phyloP scores from a whole-genome alignment of 1,139 yeast species.

The Wickerhamomyces sp. region DNA sequence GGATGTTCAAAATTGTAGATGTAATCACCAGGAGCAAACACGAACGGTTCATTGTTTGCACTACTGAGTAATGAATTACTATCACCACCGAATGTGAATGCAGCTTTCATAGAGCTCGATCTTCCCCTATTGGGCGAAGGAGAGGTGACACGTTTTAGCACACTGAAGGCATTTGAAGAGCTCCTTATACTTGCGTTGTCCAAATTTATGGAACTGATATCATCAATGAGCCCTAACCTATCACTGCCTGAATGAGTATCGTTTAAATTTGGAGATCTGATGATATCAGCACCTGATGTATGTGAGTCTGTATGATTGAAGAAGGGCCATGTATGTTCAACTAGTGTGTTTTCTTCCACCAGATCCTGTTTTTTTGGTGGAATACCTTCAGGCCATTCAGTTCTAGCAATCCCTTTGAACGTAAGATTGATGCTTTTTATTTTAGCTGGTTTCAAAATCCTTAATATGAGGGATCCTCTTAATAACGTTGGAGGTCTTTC shows the following conservation, averaged over 20 bases:
- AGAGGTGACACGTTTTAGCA: slow-evolving; percentile 21
- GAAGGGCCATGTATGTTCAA: slow-evolving; percentile 91
- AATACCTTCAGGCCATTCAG: slow-evolving; percentile 99
- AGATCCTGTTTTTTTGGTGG: slow-evolving; percentile 79
- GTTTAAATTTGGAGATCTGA: slow-evolving; percentile 11
- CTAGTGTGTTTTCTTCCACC: slow-evolving; percentile 58
- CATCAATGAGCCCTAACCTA: slow-evolving; percentile 4
- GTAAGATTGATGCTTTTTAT: slow-evolving; percentile 62
- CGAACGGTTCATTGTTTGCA: slow-evolving; percentile 28
- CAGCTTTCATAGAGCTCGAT: slow-evolving; percentile 12
- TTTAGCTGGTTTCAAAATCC: slow-evolving; percentile 71
- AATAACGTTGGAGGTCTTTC: slow-evolving; percentile 77
- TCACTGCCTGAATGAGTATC: background rate
- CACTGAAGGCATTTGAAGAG: slow-evolving; percentile 12
- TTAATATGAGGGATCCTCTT: slow-evolving; percentile 73
- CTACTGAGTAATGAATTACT: background rate
- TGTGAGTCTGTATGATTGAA: slow-evolving; percentile 36
- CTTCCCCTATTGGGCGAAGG: slow-evolving; percentile 20
- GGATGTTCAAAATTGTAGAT: slow-evolving; percentile 89
- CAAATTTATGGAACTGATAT: slow-evolving; percentile 14
- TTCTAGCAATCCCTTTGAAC: slow-evolving; percentile 69
- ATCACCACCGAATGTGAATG: slow-evolving; percentile 1
- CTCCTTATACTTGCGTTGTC: slow-evolving; percentile 9
- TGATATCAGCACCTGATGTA: slow-evolving; percentile 25
- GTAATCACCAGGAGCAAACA: slow-evolving; percentile 78